phyloP scores from a whole-genome alignment of 441 rosid genomes.

The Arabidopsis lyrata region DNA sequence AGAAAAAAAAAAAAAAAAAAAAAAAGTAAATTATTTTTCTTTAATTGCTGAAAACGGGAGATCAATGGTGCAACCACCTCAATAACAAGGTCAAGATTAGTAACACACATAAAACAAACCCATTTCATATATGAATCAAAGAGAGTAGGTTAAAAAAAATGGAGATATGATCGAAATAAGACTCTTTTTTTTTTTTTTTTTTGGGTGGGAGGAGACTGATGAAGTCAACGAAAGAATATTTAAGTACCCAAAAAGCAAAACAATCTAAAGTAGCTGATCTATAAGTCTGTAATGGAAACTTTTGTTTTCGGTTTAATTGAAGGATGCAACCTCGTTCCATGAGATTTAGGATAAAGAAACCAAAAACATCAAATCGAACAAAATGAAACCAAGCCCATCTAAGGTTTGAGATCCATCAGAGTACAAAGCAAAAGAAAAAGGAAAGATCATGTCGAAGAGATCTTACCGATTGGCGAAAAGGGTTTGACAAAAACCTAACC shows the following conservation, averaged over 20 bases:
- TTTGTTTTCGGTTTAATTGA: not conserved
- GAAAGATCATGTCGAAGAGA: constrained; percentile 18
- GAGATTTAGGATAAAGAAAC: constrained; percentile 23
- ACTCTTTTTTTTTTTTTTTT: not conserved
- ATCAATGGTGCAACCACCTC: constrained; percentile 40
- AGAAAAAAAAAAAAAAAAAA: not conserved
- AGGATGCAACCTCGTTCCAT: constrained; percentile 14
- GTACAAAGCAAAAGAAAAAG: constrained; percentile 20
- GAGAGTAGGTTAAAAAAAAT: not conserved
- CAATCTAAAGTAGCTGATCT: constrained; percentile 32
- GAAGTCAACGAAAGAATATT: constrained; percentile 45
- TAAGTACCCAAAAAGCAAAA: constrained; percentile 39
- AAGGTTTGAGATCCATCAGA: constrained; percentile 30
- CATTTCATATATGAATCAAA: constrained; percentile 4
- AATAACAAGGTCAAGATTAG: constrained; percentile 19
- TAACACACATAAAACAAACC: constrained; percentile 8
- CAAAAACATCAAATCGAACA: constrained; percentile 23
- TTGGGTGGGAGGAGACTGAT: constrained; percentile 13
- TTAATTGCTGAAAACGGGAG: constrained; percentile 10
- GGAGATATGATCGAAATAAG: constrained; percentile 13
- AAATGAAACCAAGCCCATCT: constrained; percentile 33
- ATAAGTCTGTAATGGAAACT: constrained; percentile 21
- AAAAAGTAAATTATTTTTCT: not conserved
- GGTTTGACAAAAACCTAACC: constrained; percentile 27
- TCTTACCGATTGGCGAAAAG: constrained; percentile 31